Evolutionary conservation across 768 basidiomycete genomes (phyloP), one percentile per base, ranked within the genome.

Genomic region (Paxillus ammoniavirescens): DNA sequence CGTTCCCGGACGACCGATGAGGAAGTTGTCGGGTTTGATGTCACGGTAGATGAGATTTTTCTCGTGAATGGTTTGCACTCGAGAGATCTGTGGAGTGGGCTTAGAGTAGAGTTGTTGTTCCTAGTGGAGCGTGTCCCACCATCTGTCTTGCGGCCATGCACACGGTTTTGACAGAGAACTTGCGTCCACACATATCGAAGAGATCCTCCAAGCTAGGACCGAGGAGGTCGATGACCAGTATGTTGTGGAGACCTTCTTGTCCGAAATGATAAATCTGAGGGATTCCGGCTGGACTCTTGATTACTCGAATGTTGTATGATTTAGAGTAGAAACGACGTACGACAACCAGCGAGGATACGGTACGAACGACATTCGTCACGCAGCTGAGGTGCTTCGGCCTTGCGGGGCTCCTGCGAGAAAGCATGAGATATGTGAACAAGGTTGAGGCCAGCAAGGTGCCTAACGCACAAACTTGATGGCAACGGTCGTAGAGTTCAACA

Each of bases 241-340:
- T 95, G 66, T 99, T 98, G 77, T 99, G 95, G 28, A 98, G 81
- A 13, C 91, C 97, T 73, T 99, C 97, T 74, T 98, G 95, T 45
- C 97, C 97, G 70, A 98, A 99, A 74, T 99, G 96, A 77, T 98
- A 98, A 72, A 99, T 98, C 75, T 98, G 95, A 26, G 95, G 96
- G 46, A 99, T 96, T 18, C 97, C 96, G 59, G 86, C 95, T 98
- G 72, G 59, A 64, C 54, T 60, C 47, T 59, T 55, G 41, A 61
- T 60, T 37, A 47, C 58, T 42, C 42, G 60, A 54, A 33, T 57
- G 37, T 42, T 50, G 47, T 55, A 53, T 40, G 43, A 47, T 53
- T 18, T 23, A 40, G 21, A 26, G 23, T 47, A 3, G 28, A 50
- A 59, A 53, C 35, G 43, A 89, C 91, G 72, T 65, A 97, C 94